Percentiles rank a stretch among this genome's conserved stretches.
These are phyloP conservation scores for Bretschneidera sinensis DNA, from an alignment of 345 rosid genomes.

Conservation along the genomic window DNA sequence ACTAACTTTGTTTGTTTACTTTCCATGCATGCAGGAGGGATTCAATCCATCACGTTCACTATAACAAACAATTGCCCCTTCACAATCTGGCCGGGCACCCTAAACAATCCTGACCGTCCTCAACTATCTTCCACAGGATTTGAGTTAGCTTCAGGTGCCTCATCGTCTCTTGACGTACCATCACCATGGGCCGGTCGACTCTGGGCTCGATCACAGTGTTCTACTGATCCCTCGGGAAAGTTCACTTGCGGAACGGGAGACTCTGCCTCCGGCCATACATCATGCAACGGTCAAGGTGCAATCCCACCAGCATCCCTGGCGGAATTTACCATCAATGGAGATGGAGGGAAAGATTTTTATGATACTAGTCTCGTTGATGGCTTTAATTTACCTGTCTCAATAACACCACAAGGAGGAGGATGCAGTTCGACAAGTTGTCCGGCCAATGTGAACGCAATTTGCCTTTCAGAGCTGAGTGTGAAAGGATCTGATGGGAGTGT, in stretches of 20 bases:
- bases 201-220: conserved; percentile 39
- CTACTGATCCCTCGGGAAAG: conserved; percentile 27
- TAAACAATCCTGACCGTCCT: conserved; percentile 30
- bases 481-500: conserved; percentile 20
- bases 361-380: conserved; percentile 49
- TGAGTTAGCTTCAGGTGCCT: conserved; percentile 24
- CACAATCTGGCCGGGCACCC: conserved; percentile 42
- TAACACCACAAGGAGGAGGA: conserved; percentile 22
- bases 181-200: conserved; percentile 46
- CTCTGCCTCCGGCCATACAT: conserved; percentile 30
- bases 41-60: too few species aligned
- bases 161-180: conserved; percentile 26
- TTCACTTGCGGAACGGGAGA: conserved; percentile 37
- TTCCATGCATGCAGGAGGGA: too few species aligned
- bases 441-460: conserved; percentile 29
- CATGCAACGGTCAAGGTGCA: conserved; percentile 38
- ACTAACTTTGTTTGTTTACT: too few species aligned
- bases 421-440: conserved; percentile 28
- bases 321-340: conserved; percentile 44
- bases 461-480: conserved; percentile 32
- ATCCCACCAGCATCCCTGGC: conserved; percentile 43
- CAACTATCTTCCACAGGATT: conserved; percentile 34
- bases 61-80: conserved; percentile 41
- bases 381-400: conserved; percentile 33
- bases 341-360: conserved; percentile 28